Percentiles rank a stretch among this genome's conserved stretches.
phyloP scores from a whole-genome alignment of 2,329 filamentous ascomycete species.

The Cadophora sp. region DNA sequence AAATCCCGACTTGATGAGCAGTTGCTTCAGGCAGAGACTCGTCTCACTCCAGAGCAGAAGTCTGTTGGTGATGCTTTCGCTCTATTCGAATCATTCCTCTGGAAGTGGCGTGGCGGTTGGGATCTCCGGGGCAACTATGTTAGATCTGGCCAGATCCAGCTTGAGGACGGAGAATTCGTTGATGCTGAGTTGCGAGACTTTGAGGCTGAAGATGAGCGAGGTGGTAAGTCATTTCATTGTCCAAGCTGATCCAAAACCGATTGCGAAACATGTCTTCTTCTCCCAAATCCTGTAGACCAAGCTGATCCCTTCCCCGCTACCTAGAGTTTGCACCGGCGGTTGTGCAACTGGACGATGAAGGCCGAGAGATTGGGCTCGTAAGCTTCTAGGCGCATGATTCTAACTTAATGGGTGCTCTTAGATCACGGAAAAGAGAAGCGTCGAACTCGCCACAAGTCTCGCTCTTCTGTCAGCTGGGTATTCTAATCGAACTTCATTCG shows the following conservation, averaged over 20 bases:
- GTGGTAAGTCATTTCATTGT: slow-evolving; percentile 20
- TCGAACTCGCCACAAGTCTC: slow-evolving; percentile 29
- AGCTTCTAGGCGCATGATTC: slow-evolving; percentile 35
- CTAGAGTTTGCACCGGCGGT: slow-evolving; percentile 44
- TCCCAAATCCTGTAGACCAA: slow-evolving; percentile 5
- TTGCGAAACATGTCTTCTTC: slow-evolving; percentile 6
- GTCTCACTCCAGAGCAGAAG: slow-evolving; percentile 50
- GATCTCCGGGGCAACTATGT: slow-evolving; percentile 59
- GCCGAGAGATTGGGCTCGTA: slow-evolving; percentile 44
- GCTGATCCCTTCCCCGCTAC: slow-evolving; percentile 5
- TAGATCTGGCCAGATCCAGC: slow-evolving; percentile 55
- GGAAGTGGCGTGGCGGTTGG: slow-evolving; percentile 57
- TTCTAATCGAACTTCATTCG: slow-evolving; percentile 21
- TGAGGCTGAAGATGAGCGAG: slow-evolving; percentile 57
- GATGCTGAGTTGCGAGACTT: slow-evolving; percentile 57
- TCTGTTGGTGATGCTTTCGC: slow-evolving; percentile 56
- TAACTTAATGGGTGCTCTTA: slow-evolving; percentile 35
- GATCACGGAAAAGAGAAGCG: slow-evolving; percentile 28
- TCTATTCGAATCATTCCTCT: slow-evolving; percentile 56
- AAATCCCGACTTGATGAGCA: slow-evolving; percentile 59
- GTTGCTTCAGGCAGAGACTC: slow-evolving; percentile 47
- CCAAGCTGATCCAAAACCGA: not conserved
- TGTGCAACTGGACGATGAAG: slow-evolving; percentile 45
- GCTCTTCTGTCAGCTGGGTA: slow-evolving; percentile 31
- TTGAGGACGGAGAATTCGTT: slow-evolving; percentile 57